These are phyloP conservation scores for Leptomonas pyrrhocoris DNA, from an alignment of 208 protist species.

Conservation along the genomic window DNA sequence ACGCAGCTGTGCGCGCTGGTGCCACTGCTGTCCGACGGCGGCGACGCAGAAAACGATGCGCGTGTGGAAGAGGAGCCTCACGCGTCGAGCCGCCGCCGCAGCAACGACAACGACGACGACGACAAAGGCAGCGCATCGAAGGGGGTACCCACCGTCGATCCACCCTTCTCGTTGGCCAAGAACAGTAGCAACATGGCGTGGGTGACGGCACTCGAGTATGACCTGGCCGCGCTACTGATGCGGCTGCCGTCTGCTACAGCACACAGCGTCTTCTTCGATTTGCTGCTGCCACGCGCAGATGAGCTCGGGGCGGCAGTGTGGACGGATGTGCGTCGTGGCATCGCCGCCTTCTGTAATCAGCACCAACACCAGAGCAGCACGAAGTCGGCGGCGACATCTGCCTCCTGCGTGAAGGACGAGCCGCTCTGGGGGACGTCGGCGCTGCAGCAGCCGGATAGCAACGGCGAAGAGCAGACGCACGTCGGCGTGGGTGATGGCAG, in stretches of 20 bases:
- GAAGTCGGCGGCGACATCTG: background rate
- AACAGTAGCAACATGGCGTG: background rate
- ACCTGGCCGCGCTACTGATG: constrained; percentile 30
- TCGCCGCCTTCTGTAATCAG: background rate
- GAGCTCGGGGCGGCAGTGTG: constrained; percentile 18
- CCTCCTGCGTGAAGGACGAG: background rate
- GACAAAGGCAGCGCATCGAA: background rate
- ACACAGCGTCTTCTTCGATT: constrained; percentile 27
- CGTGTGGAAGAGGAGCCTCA: background rate
- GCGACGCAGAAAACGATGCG: background rate
- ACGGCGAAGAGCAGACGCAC: background rate
- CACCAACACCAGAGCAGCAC: background rate
- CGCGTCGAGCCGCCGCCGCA: background rate
- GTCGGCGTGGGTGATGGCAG: background rate
- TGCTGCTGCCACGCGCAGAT: constrained; percentile 22
- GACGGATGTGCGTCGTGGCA: background rate
- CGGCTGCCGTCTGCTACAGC: constrained; percentile 16
- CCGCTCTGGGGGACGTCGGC: constrained; percentile 6
- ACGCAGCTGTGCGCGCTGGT: constrained; percentile 6
- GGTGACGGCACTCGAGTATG: constrained; percentile 36
- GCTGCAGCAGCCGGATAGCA: constrained; percentile 1
- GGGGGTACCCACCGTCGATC: too few relatives aligned
- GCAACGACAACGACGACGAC: background rate
- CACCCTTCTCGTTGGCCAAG: too few relatives aligned
- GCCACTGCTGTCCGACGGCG: background rate